Percentiles rank a stretch among this genome's conserved stretches.
Evolutionary conservation across 495 filamentous ascomycete species (phyloP).

Genomic region (Monascus purpureus): DNA sequence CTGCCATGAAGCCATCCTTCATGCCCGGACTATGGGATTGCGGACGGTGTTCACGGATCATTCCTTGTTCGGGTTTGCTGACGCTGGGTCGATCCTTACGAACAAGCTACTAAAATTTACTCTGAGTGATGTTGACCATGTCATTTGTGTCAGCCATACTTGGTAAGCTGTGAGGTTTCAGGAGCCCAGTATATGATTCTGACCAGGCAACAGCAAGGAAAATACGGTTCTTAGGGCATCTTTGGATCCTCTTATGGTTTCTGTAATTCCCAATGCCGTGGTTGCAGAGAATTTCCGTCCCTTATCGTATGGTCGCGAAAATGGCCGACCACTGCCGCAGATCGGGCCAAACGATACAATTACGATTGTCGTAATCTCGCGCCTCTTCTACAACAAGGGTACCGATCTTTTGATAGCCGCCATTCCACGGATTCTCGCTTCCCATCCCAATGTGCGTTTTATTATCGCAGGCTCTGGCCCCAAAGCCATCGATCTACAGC

Average conservation of each 20-base stretch:
- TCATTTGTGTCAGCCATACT: constrained; percentile 95
- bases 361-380: constrained; percentile 92
- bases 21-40: constrained; percentile 91
- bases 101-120: constrained; percentile 96
- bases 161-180: constrained; percentile 59
- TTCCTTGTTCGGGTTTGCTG: constrained; percentile 94
- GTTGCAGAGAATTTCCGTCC: constrained; percentile 93
- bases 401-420: constrained; percentile 89
- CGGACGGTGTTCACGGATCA: constrained; percentile 96
- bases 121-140: constrained; percentile 93
- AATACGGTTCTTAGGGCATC: constrained; percentile 94
- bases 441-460: constrained; percentile 86
- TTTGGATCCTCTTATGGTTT: constrained; percentile 90
- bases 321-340: constrained; percentile 30
- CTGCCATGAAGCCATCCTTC: constrained; percentile 88
- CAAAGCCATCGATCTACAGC: constrained; percentile 93
- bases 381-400: constrained; percentile 97
- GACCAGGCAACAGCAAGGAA: constrained; percentile 69
- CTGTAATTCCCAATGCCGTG: constrained; percentile 92
- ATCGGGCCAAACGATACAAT: constrained; percentile 75
- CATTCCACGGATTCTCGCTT: constrained; percentile 79
- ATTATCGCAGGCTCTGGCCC: constrained; percentile 92
- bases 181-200: too few relatives aligned
- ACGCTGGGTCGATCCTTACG: constrained; percentile 87
- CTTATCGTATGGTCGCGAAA: constrained; percentile 25